These are phyloP conservation scores for Crataegus laevigata DNA, from an alignment of 306 rosid genomes.

Conservation along the genomic window DNA sequence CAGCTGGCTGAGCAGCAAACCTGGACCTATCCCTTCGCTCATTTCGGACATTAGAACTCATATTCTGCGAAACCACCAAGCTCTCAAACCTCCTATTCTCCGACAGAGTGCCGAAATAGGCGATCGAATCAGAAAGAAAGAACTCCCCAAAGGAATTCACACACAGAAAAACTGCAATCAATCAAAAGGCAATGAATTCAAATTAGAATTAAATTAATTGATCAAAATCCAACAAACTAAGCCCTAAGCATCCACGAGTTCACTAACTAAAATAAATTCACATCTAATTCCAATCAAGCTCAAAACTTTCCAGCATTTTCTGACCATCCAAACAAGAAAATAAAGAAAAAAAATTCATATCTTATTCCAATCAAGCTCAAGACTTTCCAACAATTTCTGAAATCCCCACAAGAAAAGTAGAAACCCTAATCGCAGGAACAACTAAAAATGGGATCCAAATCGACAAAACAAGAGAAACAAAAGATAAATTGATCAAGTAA, in stretches of 20 bases:
- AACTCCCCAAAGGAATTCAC: neutral
- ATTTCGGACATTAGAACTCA: slow-evolving; percentile 44
- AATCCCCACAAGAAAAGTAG: neutral
- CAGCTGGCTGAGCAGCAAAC: slow-evolving; percentile 28
- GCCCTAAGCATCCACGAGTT: neutral
- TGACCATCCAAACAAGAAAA: neutral
- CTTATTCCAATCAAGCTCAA: neutral
- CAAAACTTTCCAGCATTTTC: neutral
- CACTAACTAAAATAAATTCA: neutral
- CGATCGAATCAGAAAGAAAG: neutral
- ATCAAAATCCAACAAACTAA: neutral
- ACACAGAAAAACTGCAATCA: neutral
- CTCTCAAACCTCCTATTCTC: neutral
- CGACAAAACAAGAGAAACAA: neutral
- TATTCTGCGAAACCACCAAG: slow-evolving; percentile 21
- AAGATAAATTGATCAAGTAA: neutral
- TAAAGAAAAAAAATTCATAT: neutral
- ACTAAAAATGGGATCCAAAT: neutral
- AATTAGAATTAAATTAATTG: neutral
- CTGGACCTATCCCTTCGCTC: slow-evolving; percentile 55
- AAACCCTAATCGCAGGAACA: neutral
- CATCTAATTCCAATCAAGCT: neutral
- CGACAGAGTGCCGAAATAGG: slow-evolving; percentile 10
- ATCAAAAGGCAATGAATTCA: neutral
- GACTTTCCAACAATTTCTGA: neutral